Evolutionary conservation across 345 rosid genomes (phyloP), one percentile per base, ranked within the genome.

Genomic region (Brassica nigra): DNA sequence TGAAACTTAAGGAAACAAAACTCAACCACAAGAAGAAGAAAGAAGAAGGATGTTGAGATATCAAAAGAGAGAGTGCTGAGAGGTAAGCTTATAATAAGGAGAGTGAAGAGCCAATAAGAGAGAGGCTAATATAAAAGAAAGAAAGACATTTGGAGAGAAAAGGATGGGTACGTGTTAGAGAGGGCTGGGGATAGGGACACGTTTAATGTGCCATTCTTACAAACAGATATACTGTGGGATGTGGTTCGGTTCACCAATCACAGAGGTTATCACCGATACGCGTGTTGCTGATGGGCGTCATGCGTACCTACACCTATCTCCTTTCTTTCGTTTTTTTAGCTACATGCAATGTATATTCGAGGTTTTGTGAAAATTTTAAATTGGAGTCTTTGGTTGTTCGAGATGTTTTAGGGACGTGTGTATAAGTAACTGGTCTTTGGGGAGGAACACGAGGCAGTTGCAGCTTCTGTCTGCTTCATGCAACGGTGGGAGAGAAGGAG

Each of bases 241-340:
- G 34, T 80, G 84, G 81, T 59, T 81, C 76, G 73, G 78, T 67
- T 64, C 77, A 78, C 91, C 90, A 87, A 87, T 86, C 67, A 70
- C 68, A 62, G 63, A 34, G 59, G 42, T 34, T 72, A 37, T 52
- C 77, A 52, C 47, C 23, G 57, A 23, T 86, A 85, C 95, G 90
- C 90, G 94, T 90, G 95, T 88, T 89, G 78, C 10, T 20, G 61
- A 64, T 77, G 88, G 83, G 69, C 76, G 76, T 86, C 94, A 89
- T 90, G 98, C 97, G 91, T 87, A 94, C 82, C 78, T 79, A 89
- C 94, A 94, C 92, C 92, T 88, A 88, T 89, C 89, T 37, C 37
- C 62, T 49, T 78, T 78, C 82, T 80, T n/a, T 52, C 18, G 18
- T 18, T 18, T 18, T 18, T 18, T 18, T 18, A 18, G 59, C 70